Base-by-base conservation (phyloP, 140 eudicot species). In the Bidens hawaiensis region DNA sequence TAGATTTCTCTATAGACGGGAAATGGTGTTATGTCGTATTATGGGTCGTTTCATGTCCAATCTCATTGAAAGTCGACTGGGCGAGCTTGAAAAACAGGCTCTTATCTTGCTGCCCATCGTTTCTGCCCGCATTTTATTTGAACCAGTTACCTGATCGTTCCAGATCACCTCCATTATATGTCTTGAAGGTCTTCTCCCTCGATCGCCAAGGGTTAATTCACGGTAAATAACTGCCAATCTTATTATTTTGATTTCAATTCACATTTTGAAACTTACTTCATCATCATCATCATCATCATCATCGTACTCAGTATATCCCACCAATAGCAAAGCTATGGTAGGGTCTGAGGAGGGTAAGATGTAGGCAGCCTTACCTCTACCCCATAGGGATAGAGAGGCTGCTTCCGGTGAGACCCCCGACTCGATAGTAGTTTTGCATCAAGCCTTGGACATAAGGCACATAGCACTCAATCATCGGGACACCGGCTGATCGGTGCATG, bases 21-120 rank as follows among this genome's bases (percentile, higher is more conserved):
- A 90, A 68, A 58, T 90, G 98, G 98, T 90, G 98, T 72, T 90
- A 87, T 71, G 24, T 90, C 23, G 86, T 90, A 25, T 64, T 90
- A 46, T 85, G 94, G 94, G 90, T 85, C 22, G 74, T 80, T 17
- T 82, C 90, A 12, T 67, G 72, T 3, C 85, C 90, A 25, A 70
- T 67, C 34, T 76, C 88, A 8, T 23, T 40, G 22, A 71, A 26
- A 41, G 68, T 84, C 38, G 81, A 82, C 49, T 88, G 96, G 96
- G 84, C 69, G 64, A 78, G 81, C 71, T 76, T 88, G 61, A 85
- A 78, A 64, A 83, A 64, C n/a, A 76, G 94, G 64, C 78, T 88
- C 45, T 27, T 85, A 51, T 80, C 90, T 50, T 72, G 69, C 25
- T 88, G 96, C 28, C 96, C 96, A n/a, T 82, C 96, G 5, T 76